These are phyloP conservation scores for Xylaria sp. DNA, from an alignment of 2,329 filamentous ascomycete genomes.

Conservation along the genomic window DNA sequence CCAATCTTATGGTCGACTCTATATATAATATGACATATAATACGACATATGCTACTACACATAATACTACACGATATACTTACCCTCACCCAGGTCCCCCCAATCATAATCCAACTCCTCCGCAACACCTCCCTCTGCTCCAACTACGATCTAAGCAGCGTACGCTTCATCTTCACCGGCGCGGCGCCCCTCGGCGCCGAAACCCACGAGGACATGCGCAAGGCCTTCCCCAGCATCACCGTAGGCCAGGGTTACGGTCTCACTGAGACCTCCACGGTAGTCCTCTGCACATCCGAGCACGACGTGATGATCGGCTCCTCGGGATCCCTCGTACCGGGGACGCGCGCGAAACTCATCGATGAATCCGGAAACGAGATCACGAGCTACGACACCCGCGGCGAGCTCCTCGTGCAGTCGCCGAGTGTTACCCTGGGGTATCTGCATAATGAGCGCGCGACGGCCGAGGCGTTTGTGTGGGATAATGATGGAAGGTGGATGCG, in stretches of 20 bases:
- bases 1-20: no score
- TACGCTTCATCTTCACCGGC: slow-evolving; percentile 71
- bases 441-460: slow-evolving; percentile 82
- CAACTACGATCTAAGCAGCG: slow-evolving; percentile 74
- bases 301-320: slow-evolving; percentile 76
- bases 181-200: slow-evolving; percentile 80
- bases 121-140: slow-evolving; percentile 65
- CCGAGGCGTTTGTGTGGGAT: slow-evolving; percentile 74
- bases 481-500: slow-evolving; percentile 77
- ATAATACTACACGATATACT: background rate
- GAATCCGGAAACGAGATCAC: slow-evolving; percentile 73
- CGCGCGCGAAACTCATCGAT: slow-evolving; percentile 69
- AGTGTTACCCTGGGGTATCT: slow-evolving; percentile 82
- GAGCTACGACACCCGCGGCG: slow-evolving; percentile 70
- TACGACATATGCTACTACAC: no score
- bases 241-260: slow-evolving; percentile 76
- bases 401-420: slow-evolving; percentile 79
- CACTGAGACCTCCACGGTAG: slow-evolving; percentile 78
- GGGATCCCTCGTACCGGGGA: slow-evolving; percentile 70
- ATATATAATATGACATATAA: no score
- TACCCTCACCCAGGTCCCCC: slow-evolving; percentile 65
- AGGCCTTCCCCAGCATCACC: slow-evolving; percentile 55
- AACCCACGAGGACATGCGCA: slow-evolving; percentile 62
- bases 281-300: slow-evolving; percentile 61
- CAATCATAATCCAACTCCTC: slow-evolving; percentile 78